Base-by-base conservation (phyloP, 2,329 filamentous ascomycete genomes). In the Xenoacremonium recifei region DNA sequence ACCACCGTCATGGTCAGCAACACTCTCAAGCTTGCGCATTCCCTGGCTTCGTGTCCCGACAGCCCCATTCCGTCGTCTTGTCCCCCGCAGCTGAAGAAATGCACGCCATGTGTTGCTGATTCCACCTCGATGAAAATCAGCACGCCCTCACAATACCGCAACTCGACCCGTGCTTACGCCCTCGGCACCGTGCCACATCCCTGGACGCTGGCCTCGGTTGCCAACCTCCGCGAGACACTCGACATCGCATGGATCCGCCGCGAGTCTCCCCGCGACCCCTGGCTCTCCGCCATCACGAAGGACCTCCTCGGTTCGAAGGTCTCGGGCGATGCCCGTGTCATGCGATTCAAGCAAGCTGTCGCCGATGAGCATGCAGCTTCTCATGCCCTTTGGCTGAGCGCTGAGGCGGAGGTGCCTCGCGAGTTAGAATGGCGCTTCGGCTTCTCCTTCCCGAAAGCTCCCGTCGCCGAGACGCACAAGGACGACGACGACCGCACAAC, bases 111-210 rank as follows among this genome's bases (percentile, higher is more conserved):
- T 65, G 53, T 56, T 15, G 76, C 81, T 15, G 72, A 80, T 18
- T 76, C 78, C 7, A 76, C 78, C 21, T 76, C 79, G 0, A 75
- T 89, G 66, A 79, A 77, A 38, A 77, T 95, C 51, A 72, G 75
- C n/a, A 85, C 83, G 1, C 79, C 82, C 3, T 67, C 77, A 3
- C 69, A 76, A 15, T 93, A 89, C 64, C 77, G 77, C 41, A 96
- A 96, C 64, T 77, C 76, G 4, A 83, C 84, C 12, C 74, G 73
- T 2, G 61, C 85, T 13, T 97, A 90, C 69, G 89, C 86, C 3
- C 87, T 99, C 49, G 90, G 86, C 45, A 87, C 84, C 1, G 85
- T 97, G 11, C 92, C 92, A 1, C 93, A 99, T 62, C 93, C 93
- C 0, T 95, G 90, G 71, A 96, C 91, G 2, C 74, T 89, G 31